Evolutionary conservation across 257 asterid genomes (phyloP).

Genomic region (Prunella vulgaris): DNA sequence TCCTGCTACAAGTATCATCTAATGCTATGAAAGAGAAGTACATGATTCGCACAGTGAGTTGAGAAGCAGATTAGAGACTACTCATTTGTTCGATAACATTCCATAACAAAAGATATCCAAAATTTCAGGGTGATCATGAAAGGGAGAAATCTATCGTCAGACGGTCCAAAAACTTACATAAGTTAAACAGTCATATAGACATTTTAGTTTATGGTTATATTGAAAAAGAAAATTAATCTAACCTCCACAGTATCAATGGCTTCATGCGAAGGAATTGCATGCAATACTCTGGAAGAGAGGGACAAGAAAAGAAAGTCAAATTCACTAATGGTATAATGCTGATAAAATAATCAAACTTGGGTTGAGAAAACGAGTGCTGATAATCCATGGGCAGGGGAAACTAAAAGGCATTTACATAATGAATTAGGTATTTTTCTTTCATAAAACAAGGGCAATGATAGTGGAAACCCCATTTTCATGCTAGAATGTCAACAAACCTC

Average conservation of each 20-base stretch:
- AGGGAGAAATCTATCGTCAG: not conserved
- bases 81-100: slow-evolving; percentile 1
- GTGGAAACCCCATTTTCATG: not conserved
- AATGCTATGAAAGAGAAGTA: not conserved
- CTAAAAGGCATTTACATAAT: not conserved
- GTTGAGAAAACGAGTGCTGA: not conserved
- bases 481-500: slow-evolving; percentile 49
- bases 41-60: not conserved
- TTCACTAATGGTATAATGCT: not conserved
- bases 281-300: slow-evolving; percentile 69
- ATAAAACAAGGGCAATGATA: not conserved
- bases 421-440: not conserved
- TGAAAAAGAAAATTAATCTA: slow-evolving; percentile 8
- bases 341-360: not conserved
- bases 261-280: slow-evolving; percentile 90
- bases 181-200: slow-evolving; percentile 1
- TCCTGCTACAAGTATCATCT: not conserved
- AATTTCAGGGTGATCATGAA: not conserved
- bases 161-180: not conserved
- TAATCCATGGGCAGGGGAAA: slow-evolving; percentile 3
- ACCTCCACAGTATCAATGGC: slow-evolving; percentile 99
- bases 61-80: not conserved
- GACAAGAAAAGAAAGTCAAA: not conserved
- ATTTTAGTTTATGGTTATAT: slow-evolving; percentile 5
- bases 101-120: not conserved